Percentiles rank a stretch among this genome's conserved stretches.
phyloP scores from a whole-genome alignment of 2,329 filamentous ascomycete species.

The Sporothrix protearum region DNA sequence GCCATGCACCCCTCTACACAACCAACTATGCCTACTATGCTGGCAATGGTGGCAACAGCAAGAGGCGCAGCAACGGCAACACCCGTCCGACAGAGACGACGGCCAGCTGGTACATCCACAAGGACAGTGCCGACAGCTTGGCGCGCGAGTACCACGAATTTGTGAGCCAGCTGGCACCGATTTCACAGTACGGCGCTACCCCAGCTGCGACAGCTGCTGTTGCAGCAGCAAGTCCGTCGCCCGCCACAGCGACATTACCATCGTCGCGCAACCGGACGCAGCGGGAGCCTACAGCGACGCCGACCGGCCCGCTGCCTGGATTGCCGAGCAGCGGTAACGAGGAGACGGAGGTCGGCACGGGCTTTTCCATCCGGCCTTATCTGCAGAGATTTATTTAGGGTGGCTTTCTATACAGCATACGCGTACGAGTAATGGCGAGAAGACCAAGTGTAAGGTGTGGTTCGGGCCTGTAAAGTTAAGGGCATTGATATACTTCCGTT shows the following conservation, averaged over 20 bases:
- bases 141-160: constrained; percentile 23
- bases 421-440: not conserved
- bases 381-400: not conserved
- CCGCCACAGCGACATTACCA: not conserved
- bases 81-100: not conserved
- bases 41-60: not conserved
- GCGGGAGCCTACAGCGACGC: not conserved
- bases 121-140: constrained; percentile 20
- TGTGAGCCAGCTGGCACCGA: constrained; percentile 21
- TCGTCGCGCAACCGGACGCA: not conserved
- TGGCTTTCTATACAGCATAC: not conserved
- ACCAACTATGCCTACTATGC: constrained; percentile 17
- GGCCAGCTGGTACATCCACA: constrained; percentile 7
- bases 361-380: constrained; percentile 5
- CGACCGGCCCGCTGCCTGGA: not conserved
- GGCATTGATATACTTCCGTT: not conserved
- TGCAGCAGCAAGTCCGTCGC: not conserved
- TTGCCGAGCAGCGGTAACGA: not conserved
- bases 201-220: not conserved
- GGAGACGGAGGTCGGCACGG: not conserved
- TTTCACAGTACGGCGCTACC: constrained; percentile 4
- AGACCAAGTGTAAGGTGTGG: not conserved
- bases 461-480: not conserved
- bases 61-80: not conserved
- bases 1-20: not conserved